phyloP scores from a whole-genome alignment of 352 stramenopile species.

The Pythium biforme region DNA sequence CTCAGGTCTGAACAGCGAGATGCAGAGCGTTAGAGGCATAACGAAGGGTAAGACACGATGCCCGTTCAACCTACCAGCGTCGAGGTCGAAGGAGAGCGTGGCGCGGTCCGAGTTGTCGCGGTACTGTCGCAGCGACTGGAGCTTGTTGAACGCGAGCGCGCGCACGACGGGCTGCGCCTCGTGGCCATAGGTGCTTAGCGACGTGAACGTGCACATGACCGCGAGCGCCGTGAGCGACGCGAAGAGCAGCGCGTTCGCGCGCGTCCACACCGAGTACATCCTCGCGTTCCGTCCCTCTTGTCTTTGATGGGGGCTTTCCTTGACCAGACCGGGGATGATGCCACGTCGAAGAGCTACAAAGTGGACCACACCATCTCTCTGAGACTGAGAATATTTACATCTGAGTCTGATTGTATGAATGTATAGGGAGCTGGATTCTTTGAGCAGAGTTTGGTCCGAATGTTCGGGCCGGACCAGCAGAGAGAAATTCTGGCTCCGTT shows the following conservation, averaged over 20 bases:
- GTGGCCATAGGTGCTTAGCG: constrained; percentile 71
- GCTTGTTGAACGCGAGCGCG: constrained; percentile 55
- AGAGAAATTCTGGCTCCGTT: not conserved
- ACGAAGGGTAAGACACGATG: not conserved
- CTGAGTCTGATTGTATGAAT: not conserved
- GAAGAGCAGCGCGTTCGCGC: constrained; percentile 82
- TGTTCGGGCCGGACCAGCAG: not conserved
- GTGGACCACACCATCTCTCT: constrained; percentile 9
- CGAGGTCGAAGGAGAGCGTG: constrained; percentile 80
- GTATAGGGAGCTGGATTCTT: not conserved
- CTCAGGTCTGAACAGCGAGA: constrained; percentile 46
- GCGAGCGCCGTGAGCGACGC: constrained; percentile 73
- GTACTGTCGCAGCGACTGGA: constrained; percentile 84
- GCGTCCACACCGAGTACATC: constrained; percentile 89
- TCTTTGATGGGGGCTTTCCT: not conserved
- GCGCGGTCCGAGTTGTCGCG: constrained; percentile 76
- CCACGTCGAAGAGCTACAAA: constrained; percentile 5
- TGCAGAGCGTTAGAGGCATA: not conserved
- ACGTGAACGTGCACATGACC: constrained; percentile 72
- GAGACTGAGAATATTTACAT: not conserved
- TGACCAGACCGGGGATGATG: not conserved
- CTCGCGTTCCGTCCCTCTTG: not conserved
- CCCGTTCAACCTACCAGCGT: constrained; percentile 45
- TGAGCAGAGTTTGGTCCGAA: constrained; percentile 1
- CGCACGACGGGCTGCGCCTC: constrained; percentile 53